phyloP scores from a whole-genome alignment of 176 grass and related monocot species.

The Melocanna baccifera region DNA sequence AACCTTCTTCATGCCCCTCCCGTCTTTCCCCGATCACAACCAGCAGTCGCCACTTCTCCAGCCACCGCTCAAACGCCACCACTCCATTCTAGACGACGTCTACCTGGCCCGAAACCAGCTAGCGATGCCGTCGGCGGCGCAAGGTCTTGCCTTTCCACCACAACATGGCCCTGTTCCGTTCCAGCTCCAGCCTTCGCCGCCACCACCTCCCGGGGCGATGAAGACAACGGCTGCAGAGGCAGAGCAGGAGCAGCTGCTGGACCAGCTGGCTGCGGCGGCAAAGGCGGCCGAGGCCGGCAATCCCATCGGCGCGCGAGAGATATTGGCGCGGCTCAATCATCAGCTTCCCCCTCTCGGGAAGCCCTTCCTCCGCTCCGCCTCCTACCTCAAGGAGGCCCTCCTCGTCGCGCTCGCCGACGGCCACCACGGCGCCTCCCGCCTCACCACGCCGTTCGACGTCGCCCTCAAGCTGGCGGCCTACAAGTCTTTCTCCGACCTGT shows the following conservation, averaged over 20 bases:
- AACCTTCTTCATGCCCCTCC: slow-evolving; percentile 57
- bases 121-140: background rate
- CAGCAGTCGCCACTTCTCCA: slow-evolving; percentile 37
- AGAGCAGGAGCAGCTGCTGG: slow-evolving; percentile 53
- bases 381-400: slow-evolving; percentile 91
- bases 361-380: slow-evolving; percentile 89
- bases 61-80: slow-evolving; percentile 54
- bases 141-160: slow-evolving; percentile 33
- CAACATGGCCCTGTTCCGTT: slow-evolving; percentile 39
- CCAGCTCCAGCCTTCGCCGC: slow-evolving; percentile 57
- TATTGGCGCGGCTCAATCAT: slow-evolving; percentile 99
- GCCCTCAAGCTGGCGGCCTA: slow-evolving; percentile 67
- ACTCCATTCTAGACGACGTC: slow-evolving; percentile 39
- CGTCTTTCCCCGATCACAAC: slow-evolving; percentile 39
- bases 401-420: slow-evolving; percentile 53
- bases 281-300: slow-evolving; percentile 76
- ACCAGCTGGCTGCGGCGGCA: slow-evolving; percentile 66
- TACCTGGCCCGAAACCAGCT: slow-evolving; percentile 46
- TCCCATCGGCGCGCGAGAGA: slow-evolving; percentile 72
- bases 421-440: slow-evolving; percentile 19
- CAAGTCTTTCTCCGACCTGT: slow-evolving; percentile 78
- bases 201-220: slow-evolving; percentile 24
- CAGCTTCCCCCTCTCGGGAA: slow-evolving; percentile 84
- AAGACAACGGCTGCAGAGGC: slow-evolving; percentile 36
- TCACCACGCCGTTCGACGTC: slow-evolving; percentile 54